These are phyloP conservation scores for Mitragyna speciosa DNA, from an alignment of 257 asterid species.

Conservation along the genomic window DNA sequence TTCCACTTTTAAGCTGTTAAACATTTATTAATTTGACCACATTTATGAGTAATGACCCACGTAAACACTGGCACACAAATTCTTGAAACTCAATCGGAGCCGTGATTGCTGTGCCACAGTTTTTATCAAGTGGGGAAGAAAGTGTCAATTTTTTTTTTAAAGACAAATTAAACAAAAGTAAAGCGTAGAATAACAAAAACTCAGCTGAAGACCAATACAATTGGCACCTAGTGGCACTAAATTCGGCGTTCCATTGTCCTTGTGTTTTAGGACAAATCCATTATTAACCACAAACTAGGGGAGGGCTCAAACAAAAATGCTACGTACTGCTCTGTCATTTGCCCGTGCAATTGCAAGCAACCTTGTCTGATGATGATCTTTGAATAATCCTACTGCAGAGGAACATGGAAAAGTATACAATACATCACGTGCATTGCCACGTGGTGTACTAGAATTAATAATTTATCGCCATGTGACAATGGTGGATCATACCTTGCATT, in stretches of 20 bases:
- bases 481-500: too few species aligned
- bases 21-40: slow-evolving; percentile 22
- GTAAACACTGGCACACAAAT: neutral
- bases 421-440: too few species aligned
- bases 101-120: slow-evolving; percentile 25
- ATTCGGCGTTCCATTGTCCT: slow-evolving; percentile 4
- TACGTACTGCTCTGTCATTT: neutral
- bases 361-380: neutral
- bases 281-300: neutral
- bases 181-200: neutral
- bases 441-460: too few species aligned
- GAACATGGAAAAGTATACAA: too few species aligned
- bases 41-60: neutral
- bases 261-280: neutral
- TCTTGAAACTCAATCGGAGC: slow-evolving; percentile 18
- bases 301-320: neutral
- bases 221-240: slow-evolving; percentile 2
- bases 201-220: neutral
- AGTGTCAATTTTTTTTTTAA: neutral
- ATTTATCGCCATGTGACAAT: too few species aligned
- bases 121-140: neutral
- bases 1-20: slow-evolving; percentile 31
- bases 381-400: too few species aligned
- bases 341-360: neutral
- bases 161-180: neutral